Conservation (phyloP, 2,329 filamentous ascomycete genomes). For the Colletotrichum falcatum region DNA sequence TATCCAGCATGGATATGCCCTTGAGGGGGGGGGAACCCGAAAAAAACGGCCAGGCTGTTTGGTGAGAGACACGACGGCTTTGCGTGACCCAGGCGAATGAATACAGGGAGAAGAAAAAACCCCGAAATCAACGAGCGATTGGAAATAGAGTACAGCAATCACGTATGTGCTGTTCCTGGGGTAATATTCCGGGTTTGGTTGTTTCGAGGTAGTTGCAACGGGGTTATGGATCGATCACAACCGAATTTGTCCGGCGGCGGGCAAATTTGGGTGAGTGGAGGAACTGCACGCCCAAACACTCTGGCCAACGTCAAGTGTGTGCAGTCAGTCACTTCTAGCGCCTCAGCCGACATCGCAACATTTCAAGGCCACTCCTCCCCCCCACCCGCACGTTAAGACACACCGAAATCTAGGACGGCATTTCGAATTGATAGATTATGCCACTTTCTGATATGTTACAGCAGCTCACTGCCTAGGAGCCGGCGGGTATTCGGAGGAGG, state of each 20-base stretch:
- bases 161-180: background rate
- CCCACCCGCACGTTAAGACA: conserved; percentile 9
- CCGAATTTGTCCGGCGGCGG: conserved; percentile 40
- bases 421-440: conserved; percentile 37
- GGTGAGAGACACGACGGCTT: background rate
- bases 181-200: conserved; percentile 8
- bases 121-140: background rate
- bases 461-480: conserved; percentile 33
- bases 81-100: too few species aligned
- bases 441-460: conserved; percentile 40
- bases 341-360: conserved; percentile 33
- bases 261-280: conserved; percentile 40
- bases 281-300: conserved; percentile 35
- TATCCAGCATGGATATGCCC: conserved; percentile 31
- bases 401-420: conserved; percentile 14
- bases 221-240: conserved; percentile 36
- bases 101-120: background rate
- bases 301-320: conserved; percentile 17
- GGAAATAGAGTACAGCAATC: background rate
- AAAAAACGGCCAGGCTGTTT: background rate
- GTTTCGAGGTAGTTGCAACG: conserved; percentile 26
- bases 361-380: background rate
- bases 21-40: background rate
- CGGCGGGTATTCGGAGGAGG: conserved; percentile 33
- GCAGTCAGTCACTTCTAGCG: conserved; percentile 11